These are phyloP conservation scores for Neostapfia colusana DNA, from an alignment of 176 grass and related monocot genomes.

Conservation along the genomic window DNA sequence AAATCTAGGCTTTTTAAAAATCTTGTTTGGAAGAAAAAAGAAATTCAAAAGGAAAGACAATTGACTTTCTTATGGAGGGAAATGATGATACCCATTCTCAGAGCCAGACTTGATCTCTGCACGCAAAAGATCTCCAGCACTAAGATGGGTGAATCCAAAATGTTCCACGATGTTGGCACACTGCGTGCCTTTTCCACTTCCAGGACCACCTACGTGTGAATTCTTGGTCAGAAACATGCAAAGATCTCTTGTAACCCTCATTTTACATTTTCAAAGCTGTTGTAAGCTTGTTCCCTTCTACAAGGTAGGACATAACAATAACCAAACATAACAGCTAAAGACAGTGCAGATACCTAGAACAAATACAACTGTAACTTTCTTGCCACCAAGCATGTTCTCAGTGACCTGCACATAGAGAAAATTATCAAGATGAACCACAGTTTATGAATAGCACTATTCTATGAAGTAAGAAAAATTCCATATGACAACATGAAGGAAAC, in stretches of 20 bases:
- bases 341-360: conserved; percentile 62
- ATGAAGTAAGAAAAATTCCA: neutral
- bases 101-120: conserved; percentile 86
- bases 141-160: conserved; percentile 88
- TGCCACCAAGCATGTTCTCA: conserved; percentile 60
- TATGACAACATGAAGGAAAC: neutral
- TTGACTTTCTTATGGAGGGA: conserved; percentile 10
- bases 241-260: conserved; percentile 1
- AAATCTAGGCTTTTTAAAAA: neutral
- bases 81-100: conserved; percentile 67
- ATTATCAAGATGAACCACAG: conserved; percentile 22
- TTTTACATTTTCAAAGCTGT: conserved; percentile 18
- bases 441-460: neutral
- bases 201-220: conserved; percentile 72
- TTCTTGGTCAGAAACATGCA: conserved; percentile 32
- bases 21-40: conserved; percentile 1
- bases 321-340: neutral
- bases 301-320: neutral
- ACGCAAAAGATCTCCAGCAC: conserved; percentile 86
- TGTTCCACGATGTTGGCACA: conserved; percentile 87
- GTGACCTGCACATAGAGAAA: conserved; percentile 42
- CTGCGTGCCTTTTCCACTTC: conserved; percentile 88
- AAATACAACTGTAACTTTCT: conserved; percentile 79
- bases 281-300: neutral
- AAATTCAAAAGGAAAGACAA: neutral